Conservation (phyloP, 176 grass and related monocot species). For the Leersia perrieri region DNA sequence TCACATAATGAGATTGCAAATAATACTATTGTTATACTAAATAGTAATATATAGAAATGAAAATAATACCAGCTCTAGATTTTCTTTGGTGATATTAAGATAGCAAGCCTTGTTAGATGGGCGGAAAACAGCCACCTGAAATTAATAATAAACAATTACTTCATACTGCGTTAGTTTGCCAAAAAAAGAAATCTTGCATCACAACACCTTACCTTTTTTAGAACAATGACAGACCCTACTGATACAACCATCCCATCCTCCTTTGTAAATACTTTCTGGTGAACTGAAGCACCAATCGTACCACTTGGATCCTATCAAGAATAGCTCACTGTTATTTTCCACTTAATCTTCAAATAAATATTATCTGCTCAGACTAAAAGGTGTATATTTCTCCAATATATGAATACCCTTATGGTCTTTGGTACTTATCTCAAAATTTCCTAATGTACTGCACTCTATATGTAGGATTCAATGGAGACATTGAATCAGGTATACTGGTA, state of each 20-base stretch:
- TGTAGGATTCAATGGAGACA: neutral
- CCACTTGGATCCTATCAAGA: slow-evolving; percentile 47
- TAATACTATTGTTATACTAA: neutral
- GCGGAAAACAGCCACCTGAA: slow-evolving; percentile 53
- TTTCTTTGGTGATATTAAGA: slow-evolving; percentile 54
- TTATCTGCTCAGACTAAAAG: neutral
- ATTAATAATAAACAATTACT: neutral
- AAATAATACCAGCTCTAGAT: slow-evolving; percentile 47
- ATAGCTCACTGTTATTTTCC: neutral
- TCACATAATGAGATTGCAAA: neutral
- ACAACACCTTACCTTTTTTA: slow-evolving; percentile 35
- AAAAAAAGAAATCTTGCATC: neutral
- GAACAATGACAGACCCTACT: slow-evolving; percentile 45
- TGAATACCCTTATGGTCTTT: neutral
- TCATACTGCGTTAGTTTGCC: neutral
- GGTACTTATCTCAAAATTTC: neutral
- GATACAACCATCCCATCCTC: slow-evolving; percentile 39
- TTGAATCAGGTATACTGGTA: no score
- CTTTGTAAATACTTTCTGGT: slow-evolving; percentile 38
- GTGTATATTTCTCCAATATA: neutral
- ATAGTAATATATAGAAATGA: neutral
- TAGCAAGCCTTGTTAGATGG: slow-evolving; percentile 33
- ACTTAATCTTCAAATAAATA: neutral
- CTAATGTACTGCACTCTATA: neutral
- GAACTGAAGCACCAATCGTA: slow-evolving; percentile 41